Evolutionary conservation across 2,329 filamentous ascomycete species (phyloP).

Genomic region (Monascus ruber): DNA sequence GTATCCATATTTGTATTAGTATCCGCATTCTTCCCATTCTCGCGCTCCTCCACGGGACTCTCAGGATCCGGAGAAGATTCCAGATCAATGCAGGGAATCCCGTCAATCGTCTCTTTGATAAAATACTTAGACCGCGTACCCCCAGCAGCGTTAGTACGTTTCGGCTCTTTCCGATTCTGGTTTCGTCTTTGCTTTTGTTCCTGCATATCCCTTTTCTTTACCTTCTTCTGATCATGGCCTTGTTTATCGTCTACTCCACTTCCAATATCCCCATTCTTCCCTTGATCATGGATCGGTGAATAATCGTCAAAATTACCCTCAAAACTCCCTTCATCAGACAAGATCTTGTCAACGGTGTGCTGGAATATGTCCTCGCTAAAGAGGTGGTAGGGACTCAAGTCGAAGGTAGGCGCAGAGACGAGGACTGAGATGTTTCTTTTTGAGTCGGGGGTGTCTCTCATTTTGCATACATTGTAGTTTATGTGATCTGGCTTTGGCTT

Average conservation of each 20-base stretch:
- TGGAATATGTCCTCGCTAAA: slow-evolving; percentile 8
- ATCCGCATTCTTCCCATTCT: too few relatives aligned
- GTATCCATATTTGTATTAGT: neutral
- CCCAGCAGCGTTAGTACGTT: neutral
- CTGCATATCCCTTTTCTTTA: slow-evolving; percentile 1
- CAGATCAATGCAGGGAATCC: too few relatives aligned
- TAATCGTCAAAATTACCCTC: slow-evolving; percentile 2
- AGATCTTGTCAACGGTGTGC: slow-evolving; percentile 12
- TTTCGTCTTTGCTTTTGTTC: neutral
- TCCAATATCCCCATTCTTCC: neutral
- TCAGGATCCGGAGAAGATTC: too few relatives aligned
- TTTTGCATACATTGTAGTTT: neutral
- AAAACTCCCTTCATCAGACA: slow-evolving; percentile 14
- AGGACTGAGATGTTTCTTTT: slow-evolving; percentile 7
- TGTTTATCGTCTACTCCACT: neutral
- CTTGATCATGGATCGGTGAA: neutral
- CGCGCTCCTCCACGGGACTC: too few relatives aligned
- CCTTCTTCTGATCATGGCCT: slow-evolving; percentile 1
- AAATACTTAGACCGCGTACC: neutral
- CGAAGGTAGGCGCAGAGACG: slow-evolving; percentile 9
- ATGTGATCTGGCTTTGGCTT: too few relatives aligned
- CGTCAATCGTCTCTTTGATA: neutral
- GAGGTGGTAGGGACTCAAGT: slow-evolving; percentile 10
- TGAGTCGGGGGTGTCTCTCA: neutral
- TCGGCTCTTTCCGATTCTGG: neutral